Percentiles rank a stretch among this genome's conserved stretches.
phyloP scores from a whole-genome alignment of 176 grass and related monocot species.

The Bromus sterilis region DNA sequence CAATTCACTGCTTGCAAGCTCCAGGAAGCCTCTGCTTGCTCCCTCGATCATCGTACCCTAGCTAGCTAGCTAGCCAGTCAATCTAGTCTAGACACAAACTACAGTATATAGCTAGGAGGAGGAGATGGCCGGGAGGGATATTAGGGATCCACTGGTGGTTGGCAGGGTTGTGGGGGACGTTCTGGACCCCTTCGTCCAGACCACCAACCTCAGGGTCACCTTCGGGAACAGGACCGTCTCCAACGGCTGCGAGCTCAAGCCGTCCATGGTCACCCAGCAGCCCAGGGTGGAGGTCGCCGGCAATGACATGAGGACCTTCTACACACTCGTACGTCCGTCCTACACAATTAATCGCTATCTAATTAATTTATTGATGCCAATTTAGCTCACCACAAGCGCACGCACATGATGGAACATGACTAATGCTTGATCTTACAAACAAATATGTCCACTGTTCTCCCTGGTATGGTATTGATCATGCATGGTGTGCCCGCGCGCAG shows the following conservation, averaged over 20 bases:
- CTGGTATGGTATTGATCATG: background rate
- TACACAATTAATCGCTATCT: too few species aligned
- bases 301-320: slow-evolving; percentile 63
- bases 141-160: slow-evolving; percentile 62
- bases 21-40: too few species aligned
- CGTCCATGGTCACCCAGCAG: slow-evolving; percentile 57
- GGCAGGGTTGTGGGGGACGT: slow-evolving; percentile 84
- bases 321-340: slow-evolving; percentile 78
- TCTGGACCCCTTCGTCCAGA: slow-evolving; percentile 59
- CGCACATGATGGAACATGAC: too few species aligned
- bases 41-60: too few species aligned
- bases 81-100: too few species aligned
- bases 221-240: slow-evolving; percentile 37
- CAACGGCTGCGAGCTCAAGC: slow-evolving; percentile 77
- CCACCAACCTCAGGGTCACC: slow-evolving; percentile 30
- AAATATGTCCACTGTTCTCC: background rate
- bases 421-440: too few species aligned
- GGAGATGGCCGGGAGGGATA: slow-evolving; percentile 44
- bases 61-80: too few species aligned
- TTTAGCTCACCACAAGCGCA: too few species aligned
- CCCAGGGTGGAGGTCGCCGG: slow-evolving; percentile 80
- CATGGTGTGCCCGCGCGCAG: slow-evolving; percentile 24
- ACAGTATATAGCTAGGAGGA: too few species aligned
- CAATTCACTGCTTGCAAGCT: too few species aligned
- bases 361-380: too few species aligned